Conservation (phyloP, 2,329 filamentous ascomycete species). For the Phyllosticta paracitricarpa region DNA sequence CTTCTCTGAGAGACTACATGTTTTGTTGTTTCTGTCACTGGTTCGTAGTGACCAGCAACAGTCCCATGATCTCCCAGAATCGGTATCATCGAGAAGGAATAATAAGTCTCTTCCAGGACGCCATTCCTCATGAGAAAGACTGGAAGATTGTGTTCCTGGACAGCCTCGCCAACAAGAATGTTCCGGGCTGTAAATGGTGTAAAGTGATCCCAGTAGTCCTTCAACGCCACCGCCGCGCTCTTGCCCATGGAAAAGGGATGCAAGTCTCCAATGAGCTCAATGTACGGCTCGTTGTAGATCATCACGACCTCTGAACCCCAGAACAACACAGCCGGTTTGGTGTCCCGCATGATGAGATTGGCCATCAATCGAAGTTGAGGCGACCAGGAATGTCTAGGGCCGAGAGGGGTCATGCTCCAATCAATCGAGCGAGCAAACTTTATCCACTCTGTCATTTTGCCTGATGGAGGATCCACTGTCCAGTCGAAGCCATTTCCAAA, state of each 20-base stretch:
- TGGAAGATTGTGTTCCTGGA: slow-evolving; percentile 53
- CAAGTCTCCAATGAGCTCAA: slow-evolving; percentile 18
- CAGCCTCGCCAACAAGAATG: slow-evolving; percentile 15
- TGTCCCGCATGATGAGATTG: slow-evolving; percentile 23
- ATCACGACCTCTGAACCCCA: slow-evolving; percentile 28
- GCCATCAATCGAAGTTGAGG: slow-evolving; percentile 34
- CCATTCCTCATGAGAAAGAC: slow-evolving; percentile 59
- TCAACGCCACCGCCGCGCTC: slow-evolving; percentile 51
- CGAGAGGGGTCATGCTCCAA: slow-evolving; percentile 40
- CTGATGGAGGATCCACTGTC: slow-evolving; percentile 6
- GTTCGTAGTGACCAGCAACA: slow-evolving; percentile 65
- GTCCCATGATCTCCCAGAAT: slow-evolving; percentile 58
- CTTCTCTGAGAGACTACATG: slow-evolving; percentile 40
- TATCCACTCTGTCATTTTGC: slow-evolving; percentile 19
- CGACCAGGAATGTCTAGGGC: slow-evolving; percentile 40
- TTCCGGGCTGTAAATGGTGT: slow-evolving; percentile 18
- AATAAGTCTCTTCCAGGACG: slow-evolving; percentile 66
- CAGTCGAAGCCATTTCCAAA: slow-evolving; percentile 27
- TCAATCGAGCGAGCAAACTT: slow-evolving; percentile 33
- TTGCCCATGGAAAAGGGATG: slow-evolving; percentile 49
- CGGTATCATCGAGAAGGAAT: slow-evolving; percentile 68
- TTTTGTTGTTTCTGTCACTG: slow-evolving; percentile 65
- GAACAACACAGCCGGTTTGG: slow-evolving; percentile 30
- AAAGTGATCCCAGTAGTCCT: slow-evolving; percentile 50
- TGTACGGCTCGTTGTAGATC: slow-evolving; percentile 30